phyloP scores from a whole-genome alignment of 441 rosid species.

The Populus hybrid region DNA sequence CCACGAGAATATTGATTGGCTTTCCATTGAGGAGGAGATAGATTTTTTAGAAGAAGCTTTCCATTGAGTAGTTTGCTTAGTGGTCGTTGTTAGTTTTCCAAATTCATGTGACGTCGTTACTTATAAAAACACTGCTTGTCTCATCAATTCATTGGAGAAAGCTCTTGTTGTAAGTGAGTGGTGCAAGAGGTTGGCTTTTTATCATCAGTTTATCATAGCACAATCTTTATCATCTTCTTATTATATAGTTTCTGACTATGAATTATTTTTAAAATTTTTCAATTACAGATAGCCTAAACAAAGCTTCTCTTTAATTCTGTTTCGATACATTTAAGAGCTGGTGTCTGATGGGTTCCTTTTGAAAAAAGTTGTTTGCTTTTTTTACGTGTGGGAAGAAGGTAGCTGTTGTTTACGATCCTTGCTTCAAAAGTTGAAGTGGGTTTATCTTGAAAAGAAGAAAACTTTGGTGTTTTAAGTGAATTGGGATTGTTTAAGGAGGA shows the following conservation, averaged over 20 bases:
- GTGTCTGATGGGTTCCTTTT: neutral
- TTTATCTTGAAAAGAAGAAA: neutral
- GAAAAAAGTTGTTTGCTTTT: neutral
- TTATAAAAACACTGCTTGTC: neutral
- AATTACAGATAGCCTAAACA: slow-evolving; percentile 1
- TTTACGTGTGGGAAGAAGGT: neutral
- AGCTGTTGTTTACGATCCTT: neutral
- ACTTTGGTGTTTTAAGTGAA: neutral
- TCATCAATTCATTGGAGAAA: neutral
- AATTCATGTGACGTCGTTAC: too few relatives aligned
- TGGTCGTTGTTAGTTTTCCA: neutral
- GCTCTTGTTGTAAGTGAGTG: neutral
- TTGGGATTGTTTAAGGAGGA: neutral
- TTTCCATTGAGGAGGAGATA: too few relatives aligned
- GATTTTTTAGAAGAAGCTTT: too few relatives aligned
- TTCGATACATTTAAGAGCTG: neutral
- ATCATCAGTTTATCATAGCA: neutral
- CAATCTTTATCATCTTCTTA: neutral
- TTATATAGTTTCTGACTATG: neutral
- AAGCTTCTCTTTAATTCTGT: slow-evolving; percentile 9
- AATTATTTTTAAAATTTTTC: neutral
- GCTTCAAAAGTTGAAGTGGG: slow-evolving; percentile 7
- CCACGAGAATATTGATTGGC: too few relatives aligned
- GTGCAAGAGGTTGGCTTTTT: neutral
- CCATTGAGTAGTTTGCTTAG: neutral